phyloP scores from a whole-genome alignment of 2,329 filamentous ascomycete genomes.

The Alternaria brassicae region DNA sequence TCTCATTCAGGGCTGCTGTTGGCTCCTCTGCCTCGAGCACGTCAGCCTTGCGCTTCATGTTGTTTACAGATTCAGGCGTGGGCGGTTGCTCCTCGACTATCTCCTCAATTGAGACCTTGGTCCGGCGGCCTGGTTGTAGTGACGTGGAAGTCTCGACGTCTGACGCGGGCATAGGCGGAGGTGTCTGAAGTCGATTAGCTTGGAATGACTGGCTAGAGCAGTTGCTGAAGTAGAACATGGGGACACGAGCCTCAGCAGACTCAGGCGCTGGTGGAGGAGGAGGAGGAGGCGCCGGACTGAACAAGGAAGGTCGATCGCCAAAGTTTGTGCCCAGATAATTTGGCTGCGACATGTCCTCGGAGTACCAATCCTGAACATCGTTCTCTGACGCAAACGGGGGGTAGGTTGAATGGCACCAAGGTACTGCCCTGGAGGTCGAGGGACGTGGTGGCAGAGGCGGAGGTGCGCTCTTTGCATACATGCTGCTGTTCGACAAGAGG shows the following conservation, averaged over 20 bases:
- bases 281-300: conserved; percentile 16
- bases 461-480: conserved; percentile 6
- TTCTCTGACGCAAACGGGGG: conserved; percentile 15
- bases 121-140: conserved; percentile 29
- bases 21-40: conserved; percentile 27
- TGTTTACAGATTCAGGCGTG: conserved; percentile 37
- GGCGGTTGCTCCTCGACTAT: conserved; percentile 45
- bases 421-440: conserved; percentile 16
- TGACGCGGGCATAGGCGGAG: conserved; percentile 21
- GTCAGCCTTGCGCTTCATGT: conserved; percentile 45
- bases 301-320: conserved; percentile 15
- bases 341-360: conserved; percentile 5
- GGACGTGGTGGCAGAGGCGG: conserved; percentile 30
- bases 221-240: background rate
- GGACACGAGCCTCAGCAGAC: background rate
- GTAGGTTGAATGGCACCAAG: conserved; percentile 12
- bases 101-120: conserved; percentile 42
- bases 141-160: conserved; percentile 15
- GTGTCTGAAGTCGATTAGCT: conserved; percentile 27
- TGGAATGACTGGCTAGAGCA: background rate
- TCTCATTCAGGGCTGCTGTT: background rate
- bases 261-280: conserved; percentile 16
- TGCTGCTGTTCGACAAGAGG: background rate
- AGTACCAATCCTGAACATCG: conserved; percentile 11
- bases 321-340: conserved; percentile 18